Evolutionary conservation across 768 basidiomycete species (phyloP).

Genomic region (Lenzites betulinus): DNA sequence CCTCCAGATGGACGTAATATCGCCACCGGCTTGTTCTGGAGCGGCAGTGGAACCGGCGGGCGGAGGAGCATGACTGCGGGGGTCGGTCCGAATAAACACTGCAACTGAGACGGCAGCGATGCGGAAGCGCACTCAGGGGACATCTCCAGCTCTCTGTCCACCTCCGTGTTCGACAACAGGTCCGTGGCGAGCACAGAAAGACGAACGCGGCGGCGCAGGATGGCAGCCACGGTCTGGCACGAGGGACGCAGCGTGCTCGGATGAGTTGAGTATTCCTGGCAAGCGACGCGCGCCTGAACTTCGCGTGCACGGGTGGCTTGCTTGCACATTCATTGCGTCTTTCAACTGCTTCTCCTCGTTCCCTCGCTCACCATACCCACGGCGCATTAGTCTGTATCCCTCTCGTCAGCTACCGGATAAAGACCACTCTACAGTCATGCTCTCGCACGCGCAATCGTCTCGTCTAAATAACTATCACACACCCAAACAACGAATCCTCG

Average conservation of each 20-base stretch:
- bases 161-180: not conserved
- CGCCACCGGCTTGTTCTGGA: slow-evolving; percentile 3
- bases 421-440: slow-evolving; percentile 1
- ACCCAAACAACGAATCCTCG: slow-evolving; percentile 57
- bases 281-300: not conserved
- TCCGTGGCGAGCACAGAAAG: not conserved
- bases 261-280: too few species aligned
- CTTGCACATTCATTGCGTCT: not conserved
- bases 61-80: slow-evolving; percentile 1
- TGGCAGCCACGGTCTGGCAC: not conserved
- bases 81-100: not conserved
- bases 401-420: not conserved
- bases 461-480: slow-evolving; percentile 52
- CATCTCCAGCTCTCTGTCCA: too few species aligned
- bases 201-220: too few species aligned
- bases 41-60: not conserved
- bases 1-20: slow-evolving; percentile 10
- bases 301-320: not conserved
- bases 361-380: not conserved
- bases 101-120: not conserved
- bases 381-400: too few species aligned
- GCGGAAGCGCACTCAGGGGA: not conserved
- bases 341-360: not conserved
- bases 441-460: slow-evolving; percentile 28
- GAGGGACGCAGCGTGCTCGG: not conserved